These are phyloP conservation scores for Multifurca ochricompacta DNA, from an alignment of 768 basidiomycete genomes.

Conservation along the genomic window DNA sequence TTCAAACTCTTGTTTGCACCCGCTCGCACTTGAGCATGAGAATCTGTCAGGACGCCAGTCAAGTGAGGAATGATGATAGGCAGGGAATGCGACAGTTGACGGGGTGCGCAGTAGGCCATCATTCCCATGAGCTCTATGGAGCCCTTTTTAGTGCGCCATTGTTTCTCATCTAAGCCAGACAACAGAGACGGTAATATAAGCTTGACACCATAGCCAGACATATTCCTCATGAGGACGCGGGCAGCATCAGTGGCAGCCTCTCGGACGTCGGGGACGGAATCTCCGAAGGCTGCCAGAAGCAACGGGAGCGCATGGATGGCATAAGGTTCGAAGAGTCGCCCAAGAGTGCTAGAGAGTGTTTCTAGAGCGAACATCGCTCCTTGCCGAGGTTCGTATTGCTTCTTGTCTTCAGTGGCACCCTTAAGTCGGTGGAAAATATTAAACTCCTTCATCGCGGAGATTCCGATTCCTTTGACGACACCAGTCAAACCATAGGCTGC, in stretches of 20 bases:
- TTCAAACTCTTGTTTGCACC: slow-evolving; percentile 95
- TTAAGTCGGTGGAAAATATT: slow-evolving; percentile 66
- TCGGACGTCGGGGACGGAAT: slow-evolving; percentile 77
- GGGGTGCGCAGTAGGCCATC: slow-evolving; percentile 98
- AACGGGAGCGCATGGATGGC: slow-evolving; percentile 77
- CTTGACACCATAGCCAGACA: slow-evolving; percentile 95
- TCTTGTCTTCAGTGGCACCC: slow-evolving; percentile 81
- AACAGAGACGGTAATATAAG: slow-evolving; percentile 86
- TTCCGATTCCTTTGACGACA: slow-evolving; percentile 83
- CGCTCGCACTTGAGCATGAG: slow-evolving; percentile 89
- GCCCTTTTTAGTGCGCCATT: slow-evolving; percentile 97
- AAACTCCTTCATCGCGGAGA: slow-evolving; percentile 79
- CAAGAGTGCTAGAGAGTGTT: slow-evolving; percentile 78
- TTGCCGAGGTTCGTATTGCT: slow-evolving; percentile 77
- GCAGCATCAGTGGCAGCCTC: slow-evolving; percentile 91
- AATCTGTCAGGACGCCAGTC: slow-evolving; percentile 91
- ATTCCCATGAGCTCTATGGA: slow-evolving; percentile 94
- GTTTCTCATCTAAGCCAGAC: slow-evolving; percentile 91
- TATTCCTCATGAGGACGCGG: slow-evolving; percentile 88
- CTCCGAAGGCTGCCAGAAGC: slow-evolving; percentile 80
- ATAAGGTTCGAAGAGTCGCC: slow-evolving; percentile 91
- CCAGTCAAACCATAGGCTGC: slow-evolving; percentile 96
- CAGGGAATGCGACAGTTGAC: slow-evolving; percentile 87
- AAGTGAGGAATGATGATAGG: slow-evolving; percentile 96
- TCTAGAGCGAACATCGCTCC: slow-evolving; percentile 95